These are phyloP conservation scores for Echeveria elegans DNA, from an alignment of 164 flowering plant genomes.

Conservation along the genomic window DNA sequence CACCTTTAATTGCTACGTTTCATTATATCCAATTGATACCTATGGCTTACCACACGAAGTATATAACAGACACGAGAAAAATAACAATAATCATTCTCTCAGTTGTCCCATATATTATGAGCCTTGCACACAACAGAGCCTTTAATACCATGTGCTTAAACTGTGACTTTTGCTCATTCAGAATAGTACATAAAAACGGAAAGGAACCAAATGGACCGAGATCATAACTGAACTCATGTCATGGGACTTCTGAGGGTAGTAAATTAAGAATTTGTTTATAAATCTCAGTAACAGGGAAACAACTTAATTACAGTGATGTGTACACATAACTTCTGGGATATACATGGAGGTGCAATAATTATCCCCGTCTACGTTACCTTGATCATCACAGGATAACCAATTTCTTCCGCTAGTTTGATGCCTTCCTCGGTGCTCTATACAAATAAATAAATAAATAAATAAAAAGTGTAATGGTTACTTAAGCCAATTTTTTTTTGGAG, in stretches of 20 bases:
- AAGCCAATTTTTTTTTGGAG: too few species aligned
- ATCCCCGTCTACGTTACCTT: constrained; percentile 39
- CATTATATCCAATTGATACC: background rate
- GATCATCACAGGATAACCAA: constrained; percentile 97
- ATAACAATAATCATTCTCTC: background rate
- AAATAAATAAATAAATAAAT: too few species aligned
- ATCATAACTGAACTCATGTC: background rate
- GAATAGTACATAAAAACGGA: background rate
- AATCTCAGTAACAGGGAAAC: background rate
- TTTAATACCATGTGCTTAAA: background rate
- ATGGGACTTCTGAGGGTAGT: background rate
- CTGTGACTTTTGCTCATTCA: background rate
- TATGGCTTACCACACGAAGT: background rate
- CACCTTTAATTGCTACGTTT: constrained; percentile 7
- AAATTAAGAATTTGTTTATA: background rate
- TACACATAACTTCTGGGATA: background rate
- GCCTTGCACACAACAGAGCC: background rate
- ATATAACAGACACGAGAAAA: background rate
- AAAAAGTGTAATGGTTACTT: too few species aligned
- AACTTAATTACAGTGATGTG: background rate
- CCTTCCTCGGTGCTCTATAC: constrained; percentile 89
- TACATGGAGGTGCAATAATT: background rate
- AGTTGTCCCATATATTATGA: background rate
- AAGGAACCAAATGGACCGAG: background rate
- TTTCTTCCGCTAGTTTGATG: constrained; percentile 66